Evolutionary conservation across 2,329 filamentous ascomycete species (phyloP).

Genomic region (Colletotrichum sp.): DNA sequence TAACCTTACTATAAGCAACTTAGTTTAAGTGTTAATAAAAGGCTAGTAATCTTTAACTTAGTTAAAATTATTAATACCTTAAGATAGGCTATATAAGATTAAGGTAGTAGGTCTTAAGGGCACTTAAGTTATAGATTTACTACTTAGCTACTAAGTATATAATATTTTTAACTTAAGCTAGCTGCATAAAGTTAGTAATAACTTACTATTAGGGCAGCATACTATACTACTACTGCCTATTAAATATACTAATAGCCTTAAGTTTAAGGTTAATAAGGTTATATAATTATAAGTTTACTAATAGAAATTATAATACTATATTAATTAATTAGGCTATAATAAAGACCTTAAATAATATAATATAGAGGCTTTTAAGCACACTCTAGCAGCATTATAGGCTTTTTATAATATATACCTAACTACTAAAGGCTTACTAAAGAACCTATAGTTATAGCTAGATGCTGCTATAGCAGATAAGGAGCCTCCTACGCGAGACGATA

Average conservation of each 20-base stretch:
- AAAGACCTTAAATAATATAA: not conserved
- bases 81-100: too few species aligned
- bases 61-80: too few species aligned
- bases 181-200: not conserved
- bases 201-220: not conserved
- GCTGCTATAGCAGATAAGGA: too few species aligned
- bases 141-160: too few species aligned
- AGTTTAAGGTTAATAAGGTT: not conserved
- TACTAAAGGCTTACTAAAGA: not conserved
- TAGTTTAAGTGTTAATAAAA: too few species aligned
- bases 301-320: not conserved
- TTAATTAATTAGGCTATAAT: not conserved
- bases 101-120: too few species aligned
- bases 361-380: not conserved
- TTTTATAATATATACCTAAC: not conserved
- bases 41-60: too few species aligned
- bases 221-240: not conserved
- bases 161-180: too few species aligned
- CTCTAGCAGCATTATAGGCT: not conserved
- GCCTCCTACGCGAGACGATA: too few species aligned
- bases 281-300: not conserved
- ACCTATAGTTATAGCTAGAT: not conserved
- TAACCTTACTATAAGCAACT: too few species aligned
- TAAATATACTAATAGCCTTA: not conserved
- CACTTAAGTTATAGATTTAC: too few species aligned